Base-by-base conservation (phyloP, 1,284 basidiomycete species). In the Athelia sp. region DNA sequence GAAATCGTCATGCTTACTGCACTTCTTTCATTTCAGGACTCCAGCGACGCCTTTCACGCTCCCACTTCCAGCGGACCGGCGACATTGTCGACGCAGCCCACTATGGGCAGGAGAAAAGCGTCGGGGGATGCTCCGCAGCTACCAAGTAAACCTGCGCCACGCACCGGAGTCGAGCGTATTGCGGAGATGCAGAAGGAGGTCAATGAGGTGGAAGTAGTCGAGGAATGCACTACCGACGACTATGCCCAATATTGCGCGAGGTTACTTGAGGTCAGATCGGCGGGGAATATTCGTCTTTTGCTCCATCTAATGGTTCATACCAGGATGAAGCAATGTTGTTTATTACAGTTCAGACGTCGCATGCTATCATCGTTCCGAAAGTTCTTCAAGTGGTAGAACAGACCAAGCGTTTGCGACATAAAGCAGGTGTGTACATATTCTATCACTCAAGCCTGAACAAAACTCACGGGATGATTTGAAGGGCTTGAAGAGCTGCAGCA, bases 311-410 rank as follows among this genome's bases (percentile, higher is more conserved):
- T 36, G 23, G 29, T 11, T 32, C 21, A 36, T 44, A 4, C 10
- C 52, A 88, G 85, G 87, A 90, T 52, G 82, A 87, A 50, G 81
- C 83, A 3, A 85, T 92, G 80, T 64, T 91, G 11, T 90, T 90
- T 58, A 76, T 92, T 51, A 82, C 82, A 2, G 66, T 93, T 15
- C 76, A 79, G 18, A 86, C 88, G 2, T 75, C 78, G 26, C 75
- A 78, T n/a, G 66, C 80, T 1, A 70, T 74, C 4, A 74, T 86
- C 26, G 88, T 91, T 3, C 78, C 85, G 1, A 90, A 89, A 59
- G 87, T 90, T 1, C 72, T 93, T 23, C 81, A 81, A 46, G 79
- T 91, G 0, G 88, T 90, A 0, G 87, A 91, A 56, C 81, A 89
- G 60, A 81, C 81, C 2, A 92, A 88, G 61, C 78, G 89, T 6